Conservation (phyloP, 2,329 filamentous ascomycete species). For the Hyphodiscus sp. region DNA sequence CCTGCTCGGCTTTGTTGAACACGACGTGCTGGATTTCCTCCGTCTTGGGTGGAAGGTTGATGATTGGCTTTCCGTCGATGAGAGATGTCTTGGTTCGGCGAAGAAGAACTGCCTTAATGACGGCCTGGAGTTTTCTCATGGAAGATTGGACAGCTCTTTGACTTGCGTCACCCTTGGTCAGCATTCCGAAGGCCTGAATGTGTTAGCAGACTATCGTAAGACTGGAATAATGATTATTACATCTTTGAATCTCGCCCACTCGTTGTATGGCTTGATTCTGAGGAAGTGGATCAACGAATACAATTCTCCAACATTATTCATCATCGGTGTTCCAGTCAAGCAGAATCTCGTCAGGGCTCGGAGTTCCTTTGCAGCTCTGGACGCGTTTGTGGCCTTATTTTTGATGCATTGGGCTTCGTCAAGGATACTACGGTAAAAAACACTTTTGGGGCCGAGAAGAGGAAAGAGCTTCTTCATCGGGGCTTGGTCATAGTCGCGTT, state of each 20-base stretch:
- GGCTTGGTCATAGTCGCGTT: conserved; percentile 34
- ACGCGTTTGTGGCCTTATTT: conserved; percentile 58
- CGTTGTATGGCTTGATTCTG: conserved; percentile 66
- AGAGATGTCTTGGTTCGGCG: conserved; percentile 74
- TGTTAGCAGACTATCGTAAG: conserved; percentile 3
- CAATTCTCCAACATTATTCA: conserved; percentile 76
- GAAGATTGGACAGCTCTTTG: conserved; percentile 34
- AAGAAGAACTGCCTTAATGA: conserved; percentile 75
- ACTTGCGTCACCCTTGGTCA: conserved; percentile 20
- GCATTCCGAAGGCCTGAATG: conserved; percentile 21
- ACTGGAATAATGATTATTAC: conserved; percentile 34
- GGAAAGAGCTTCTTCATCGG: conserved; percentile 22
- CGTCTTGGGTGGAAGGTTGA: conserved; percentile 59
- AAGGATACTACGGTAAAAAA: conserved; percentile 65
- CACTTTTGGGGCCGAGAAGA: conserved; percentile 52
- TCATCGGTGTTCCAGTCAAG: conserved; percentile 80
- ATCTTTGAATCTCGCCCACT: conserved; percentile 53
- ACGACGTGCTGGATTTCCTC: conserved; percentile 55
- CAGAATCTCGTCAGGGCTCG: conserved; percentile 61
- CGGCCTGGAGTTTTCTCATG: conserved; percentile 65
- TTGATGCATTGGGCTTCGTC: conserved; percentile 81
- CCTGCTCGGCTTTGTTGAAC: conserved; percentile 59
- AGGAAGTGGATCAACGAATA: conserved; percentile 74
- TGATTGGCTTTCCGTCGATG: conserved; percentile 73
- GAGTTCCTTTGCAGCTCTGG: conserved; percentile 53